A percentile compares a stretch with the other conserved stretches of the same genome.
Conservation (phyloP, 1,139 yeast species). For the Suhomyces panamericanus region DNA sequence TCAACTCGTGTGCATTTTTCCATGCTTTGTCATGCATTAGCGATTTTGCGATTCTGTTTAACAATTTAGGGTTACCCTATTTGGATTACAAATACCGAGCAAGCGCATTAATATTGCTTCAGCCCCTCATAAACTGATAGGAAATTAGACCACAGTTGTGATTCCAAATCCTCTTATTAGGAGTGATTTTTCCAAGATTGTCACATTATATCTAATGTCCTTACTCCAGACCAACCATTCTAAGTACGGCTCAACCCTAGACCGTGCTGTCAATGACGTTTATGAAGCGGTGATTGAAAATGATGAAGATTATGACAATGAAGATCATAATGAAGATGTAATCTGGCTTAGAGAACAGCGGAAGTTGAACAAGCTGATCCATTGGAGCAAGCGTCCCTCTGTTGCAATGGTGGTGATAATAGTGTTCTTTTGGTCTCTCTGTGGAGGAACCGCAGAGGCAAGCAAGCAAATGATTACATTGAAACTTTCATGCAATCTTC, state of each 20-base stretch:
- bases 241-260: slow-evolving; percentile 12
- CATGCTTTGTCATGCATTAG: neutral
- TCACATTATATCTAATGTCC: neutral
- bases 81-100: neutral
- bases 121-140: neutral
- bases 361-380: slow-evolving; percentile 26
- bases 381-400: slow-evolving; percentile 40
- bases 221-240: neutral
- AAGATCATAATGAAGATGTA: slow-evolving; percentile 37
- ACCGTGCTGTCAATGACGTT: slow-evolving; percentile 29
- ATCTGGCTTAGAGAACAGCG: slow-evolving; percentile 42
- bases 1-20: neutral
- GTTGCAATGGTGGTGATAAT: slow-evolving; percentile 32
- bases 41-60: neutral
- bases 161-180: neutral
- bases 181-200: neutral
- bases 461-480: slow-evolving; percentile 36
- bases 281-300: slow-evolving; percentile 33
- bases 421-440: slow-evolving; percentile 31
- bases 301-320: slow-evolving; percentile 31
- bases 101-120: neutral
- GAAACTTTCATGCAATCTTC: slow-evolving; percentile 40
- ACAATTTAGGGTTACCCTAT: neutral
- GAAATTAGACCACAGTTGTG: neutral
- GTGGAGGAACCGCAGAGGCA: slow-evolving; percentile 33